A percentile compares a stretch with the other conserved stretches of the same genome.
phyloP scores from a whole-genome alignment of 2,329 filamentous ascomycete genomes.

The Xylariomycetidae sp. region DNA sequence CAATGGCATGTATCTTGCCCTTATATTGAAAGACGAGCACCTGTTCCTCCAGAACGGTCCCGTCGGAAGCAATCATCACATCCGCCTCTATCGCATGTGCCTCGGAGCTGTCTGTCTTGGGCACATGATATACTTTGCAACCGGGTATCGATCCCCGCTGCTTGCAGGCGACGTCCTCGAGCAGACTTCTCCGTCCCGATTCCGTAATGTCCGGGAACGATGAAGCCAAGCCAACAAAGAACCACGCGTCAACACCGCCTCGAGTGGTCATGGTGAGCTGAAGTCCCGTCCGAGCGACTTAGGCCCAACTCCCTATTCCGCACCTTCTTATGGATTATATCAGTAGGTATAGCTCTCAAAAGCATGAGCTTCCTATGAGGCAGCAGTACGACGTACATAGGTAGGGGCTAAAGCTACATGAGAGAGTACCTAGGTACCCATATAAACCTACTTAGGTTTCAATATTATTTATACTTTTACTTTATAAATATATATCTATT shows the following conservation, averaged over 20 bases:
- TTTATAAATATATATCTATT: too few relatives aligned
- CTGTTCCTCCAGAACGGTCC: constrained; percentile 45
- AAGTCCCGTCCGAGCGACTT: too few relatives aligned
- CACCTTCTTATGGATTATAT: too few relatives aligned
- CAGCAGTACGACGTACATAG: too few relatives aligned
- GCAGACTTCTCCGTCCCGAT: constrained; percentile 32
- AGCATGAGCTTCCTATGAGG: too few relatives aligned
- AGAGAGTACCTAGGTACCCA: too few relatives aligned
- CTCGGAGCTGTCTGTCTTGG: constrained; percentile 32
- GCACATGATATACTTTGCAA: constrained; percentile 57
- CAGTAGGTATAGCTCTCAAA: too few relatives aligned
- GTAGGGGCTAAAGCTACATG: too few relatives aligned
- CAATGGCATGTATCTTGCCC: constrained; percentile 61
- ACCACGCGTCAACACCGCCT: constrained; percentile 40
- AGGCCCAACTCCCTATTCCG: too few relatives aligned
- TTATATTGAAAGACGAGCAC: constrained; percentile 62
- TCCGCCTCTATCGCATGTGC: constrained; percentile 33
- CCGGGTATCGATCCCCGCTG: constrained; percentile 36
- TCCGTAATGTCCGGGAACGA: constrained; percentile 49
- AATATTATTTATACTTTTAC: too few relatives aligned
- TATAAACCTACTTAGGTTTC: too few relatives aligned
- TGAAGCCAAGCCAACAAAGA: constrained; percentile 49
- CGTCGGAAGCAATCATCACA: constrained; percentile 20
- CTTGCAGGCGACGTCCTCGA: constrained; percentile 32
- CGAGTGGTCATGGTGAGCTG: too few relatives aligned